Percentiles rank a stretch among this genome's conserved stretches.
These are phyloP conservation scores for Leccinum variicolor DNA, from an alignment of 768 basidiomycete species.

Conservation along the genomic window DNA sequence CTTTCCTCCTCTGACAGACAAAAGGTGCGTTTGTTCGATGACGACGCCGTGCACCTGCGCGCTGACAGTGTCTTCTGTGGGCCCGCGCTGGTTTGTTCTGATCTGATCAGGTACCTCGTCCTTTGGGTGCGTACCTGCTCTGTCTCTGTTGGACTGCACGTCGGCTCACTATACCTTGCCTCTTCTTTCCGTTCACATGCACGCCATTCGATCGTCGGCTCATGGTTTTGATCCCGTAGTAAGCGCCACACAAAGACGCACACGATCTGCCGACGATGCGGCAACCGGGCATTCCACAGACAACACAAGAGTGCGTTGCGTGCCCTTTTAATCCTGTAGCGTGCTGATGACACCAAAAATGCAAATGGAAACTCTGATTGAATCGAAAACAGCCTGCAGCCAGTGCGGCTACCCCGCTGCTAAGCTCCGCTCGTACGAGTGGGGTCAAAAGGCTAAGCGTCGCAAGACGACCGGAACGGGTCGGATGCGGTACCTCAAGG, in stretches of 20 bases:
- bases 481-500: slow-evolving; percentile 91
- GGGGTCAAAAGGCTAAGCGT: slow-evolving; percentile 99
- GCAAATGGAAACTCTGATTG: background rate
- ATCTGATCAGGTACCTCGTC: slow-evolving; percentile 84
- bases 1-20: slow-evolving; percentile 48
- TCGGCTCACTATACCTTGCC: background rate
- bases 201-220: background rate
- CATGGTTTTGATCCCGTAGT: slow-evolving; percentile 40
- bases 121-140: slow-evolving; percentile 70
- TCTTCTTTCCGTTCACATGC: background rate
- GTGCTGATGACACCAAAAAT: background rate
- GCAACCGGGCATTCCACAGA: slow-evolving; percentile 93
- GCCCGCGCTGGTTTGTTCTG: background rate
- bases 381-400: slow-evolving; percentile 68
- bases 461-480: slow-evolving; percentile 99
- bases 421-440: slow-evolving; percentile 93
- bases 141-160: background rate
- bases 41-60: background rate
- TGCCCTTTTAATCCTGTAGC: background rate
- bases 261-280: slow-evolving; percentile 97
- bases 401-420: slow-evolving; percentile 97
- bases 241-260: slow-evolving; percentile 97
- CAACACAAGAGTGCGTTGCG: slow-evolving; percentile 90
- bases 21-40: slow-evolving; percentile 62
- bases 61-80: background rate